A percentile compares a stretch with the other conserved stretches of the same genome.
These are phyloP conservation scores for Ballota nigra DNA, from an alignment of 257 asterid species.

Conservation along the genomic window DNA sequence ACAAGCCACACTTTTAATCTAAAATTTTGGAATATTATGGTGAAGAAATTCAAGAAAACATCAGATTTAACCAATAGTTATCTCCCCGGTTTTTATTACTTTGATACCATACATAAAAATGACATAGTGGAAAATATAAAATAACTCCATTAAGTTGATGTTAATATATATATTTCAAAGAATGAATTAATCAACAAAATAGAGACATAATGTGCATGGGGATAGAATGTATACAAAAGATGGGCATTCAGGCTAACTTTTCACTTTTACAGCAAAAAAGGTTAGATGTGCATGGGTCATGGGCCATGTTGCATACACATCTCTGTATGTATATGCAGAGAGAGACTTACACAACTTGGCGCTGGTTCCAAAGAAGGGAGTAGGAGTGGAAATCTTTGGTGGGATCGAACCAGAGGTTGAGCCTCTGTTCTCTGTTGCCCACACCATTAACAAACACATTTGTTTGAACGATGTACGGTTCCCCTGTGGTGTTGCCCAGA, in stretches of 20 bases:
- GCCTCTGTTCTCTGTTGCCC: constrained; percentile 83
- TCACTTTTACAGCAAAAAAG: constrained; percentile 17
- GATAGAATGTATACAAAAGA: background rate
- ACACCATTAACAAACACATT: constrained; percentile 80
- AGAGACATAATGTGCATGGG: background rate
- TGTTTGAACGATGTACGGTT: constrained; percentile 81
- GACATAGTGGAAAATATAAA: too few relatives aligned
- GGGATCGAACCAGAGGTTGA: constrained; percentile 92
- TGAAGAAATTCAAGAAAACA: too few relatives aligned
- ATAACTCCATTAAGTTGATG: too few relatives aligned
- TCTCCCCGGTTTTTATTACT: too few relatives aligned
- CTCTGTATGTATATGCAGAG: background rate
- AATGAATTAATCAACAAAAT: too few relatives aligned
- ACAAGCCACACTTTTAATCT: too few relatives aligned
- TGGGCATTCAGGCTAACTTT: constrained; percentile 14
- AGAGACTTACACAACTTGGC: constrained; percentile 76
- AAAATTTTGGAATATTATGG: too few relatives aligned
- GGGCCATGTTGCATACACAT: background rate
- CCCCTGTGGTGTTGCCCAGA: constrained; percentile 79
- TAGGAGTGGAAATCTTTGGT: constrained; percentile 73
- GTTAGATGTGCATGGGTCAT: constrained; percentile 16
- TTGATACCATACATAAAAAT: background rate
- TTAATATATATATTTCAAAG: too few relatives aligned
- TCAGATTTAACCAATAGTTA: too few relatives aligned
- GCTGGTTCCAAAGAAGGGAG: constrained; percentile 70